A percentile compares a stretch with the other conserved stretches of the same genome.
Evolutionary conservation across 345 rosid genomes (phyloP).

Genomic region (Dimocarpus longan): DNA sequence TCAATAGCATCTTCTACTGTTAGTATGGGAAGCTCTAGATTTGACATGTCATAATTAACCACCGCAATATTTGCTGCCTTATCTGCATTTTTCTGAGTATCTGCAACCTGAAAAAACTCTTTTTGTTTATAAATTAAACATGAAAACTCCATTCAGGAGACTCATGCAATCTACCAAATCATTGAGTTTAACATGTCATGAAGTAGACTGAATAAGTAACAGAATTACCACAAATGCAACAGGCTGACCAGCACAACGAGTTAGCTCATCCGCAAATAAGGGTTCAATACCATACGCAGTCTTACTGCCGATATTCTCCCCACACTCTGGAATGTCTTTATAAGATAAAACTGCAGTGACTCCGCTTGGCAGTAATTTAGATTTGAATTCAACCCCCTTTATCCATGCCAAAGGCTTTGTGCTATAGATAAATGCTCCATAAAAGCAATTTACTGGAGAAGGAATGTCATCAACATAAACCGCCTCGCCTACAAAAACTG

Average conservation of each 20-base stretch:
- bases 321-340: conserved; percentile 71
- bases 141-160: background rate
- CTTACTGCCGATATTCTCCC: conserved; percentile 66
- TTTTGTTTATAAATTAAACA: conserved; percentile 1
- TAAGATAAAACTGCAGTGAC: conserved; percentile 52
- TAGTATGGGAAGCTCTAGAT: conserved; percentile 63
- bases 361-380: conserved; percentile 42
- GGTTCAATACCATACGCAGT: conserved; percentile 47
- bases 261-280: conserved; percentile 72
- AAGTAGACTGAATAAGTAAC: background rate
- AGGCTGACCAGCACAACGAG: conserved; percentile 63
- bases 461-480: conserved; percentile 95
- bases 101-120: conserved; percentile 70
- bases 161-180: background rate
- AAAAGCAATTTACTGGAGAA: conserved; percentile 62
- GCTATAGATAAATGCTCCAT: conserved; percentile 87
- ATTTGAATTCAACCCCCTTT: conserved; percentile 49
- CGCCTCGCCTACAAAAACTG: conserved; percentile 70
- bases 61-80: conserved; percentile 60
- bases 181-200: background rate
- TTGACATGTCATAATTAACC: conserved; percentile 60
- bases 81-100: conserved; percentile 83
- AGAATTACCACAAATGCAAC: conserved; percentile 81
- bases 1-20: conserved; percentile 77
- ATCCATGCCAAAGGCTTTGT: conserved; percentile 69